Percentiles rank a stretch among this genome's conserved stretches.
Evolutionary conservation across 2,329 filamentous ascomycete species (phyloP).

Genomic region (Clarireedia sp.): DNA sequence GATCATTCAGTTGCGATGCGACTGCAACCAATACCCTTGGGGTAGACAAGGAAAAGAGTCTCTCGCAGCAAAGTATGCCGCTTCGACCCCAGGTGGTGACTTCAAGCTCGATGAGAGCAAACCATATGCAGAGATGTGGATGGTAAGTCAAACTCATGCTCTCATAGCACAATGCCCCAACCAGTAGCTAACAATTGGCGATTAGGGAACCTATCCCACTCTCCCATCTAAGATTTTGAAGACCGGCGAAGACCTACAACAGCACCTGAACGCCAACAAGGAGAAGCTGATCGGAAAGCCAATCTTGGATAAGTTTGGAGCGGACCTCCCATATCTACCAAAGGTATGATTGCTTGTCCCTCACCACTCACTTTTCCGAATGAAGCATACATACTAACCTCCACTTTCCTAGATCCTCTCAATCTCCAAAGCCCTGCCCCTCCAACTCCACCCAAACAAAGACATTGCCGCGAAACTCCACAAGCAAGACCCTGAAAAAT

Average conservation of each 20-base stretch:
- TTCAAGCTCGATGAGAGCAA: constrained; percentile 58
- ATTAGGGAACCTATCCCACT: constrained; percentile 75
- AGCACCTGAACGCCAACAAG: constrained; percentile 54
- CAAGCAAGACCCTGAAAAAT: constrained; percentile 53
- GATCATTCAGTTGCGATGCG: constrained; percentile 46
- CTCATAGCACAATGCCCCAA: not conserved
- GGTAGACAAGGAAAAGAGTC: constrained; percentile 60
- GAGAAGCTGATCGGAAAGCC: constrained; percentile 55
- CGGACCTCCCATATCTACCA: constrained; percentile 62
- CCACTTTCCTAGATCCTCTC: constrained; percentile 50
- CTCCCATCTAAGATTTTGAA: constrained; percentile 56
- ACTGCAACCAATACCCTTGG: constrained; percentile 48
- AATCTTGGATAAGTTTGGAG: constrained; percentile 52
- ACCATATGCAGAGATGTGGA: constrained; percentile 47
- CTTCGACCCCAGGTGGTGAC: constrained; percentile 52
- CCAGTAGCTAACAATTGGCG: not conserved
- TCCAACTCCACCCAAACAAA: constrained; percentile 70
- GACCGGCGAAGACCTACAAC: constrained; percentile 55
- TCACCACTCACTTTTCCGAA: not conserved
- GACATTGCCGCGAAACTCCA: constrained; percentile 57
- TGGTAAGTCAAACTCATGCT: not conserved
- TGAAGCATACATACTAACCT: not conserved
- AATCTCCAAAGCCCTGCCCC: constrained; percentile 64
- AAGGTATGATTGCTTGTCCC: constrained; percentile 40
- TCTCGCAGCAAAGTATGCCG: constrained; percentile 56